Evolutionary conservation across 371 early-diverging fungal genomes (phyloP), one percentile per base, ranked within the genome.

Genomic region (Apophysomyces sp.): DNA sequence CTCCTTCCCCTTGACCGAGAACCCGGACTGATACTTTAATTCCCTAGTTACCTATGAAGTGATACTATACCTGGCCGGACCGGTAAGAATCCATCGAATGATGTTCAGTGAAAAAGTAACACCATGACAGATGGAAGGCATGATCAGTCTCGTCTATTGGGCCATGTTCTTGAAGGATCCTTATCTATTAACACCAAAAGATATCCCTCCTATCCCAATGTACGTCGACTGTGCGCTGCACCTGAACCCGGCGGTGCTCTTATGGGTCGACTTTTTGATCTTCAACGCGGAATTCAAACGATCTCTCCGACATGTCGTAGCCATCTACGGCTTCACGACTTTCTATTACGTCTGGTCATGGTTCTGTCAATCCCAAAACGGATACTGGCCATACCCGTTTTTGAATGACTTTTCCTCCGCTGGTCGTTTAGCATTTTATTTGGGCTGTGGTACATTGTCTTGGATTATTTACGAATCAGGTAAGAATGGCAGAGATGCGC

Each of bases 341-440:
- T 66, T 62, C 27, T 80, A 80, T 52, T 70, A 59, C 34, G 55
- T 60, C 0, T 80, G 81, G 81, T 72, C 76, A 4, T 73, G 67
- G 65, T 65, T 68, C 24, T 80, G 81, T 60, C 62, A 68, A 4
- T 57, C 59, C 7, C 30, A 60, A 21, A 80, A 80, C 37, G 71
- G 78, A 0, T 68, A 64, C 53, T 80, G 73, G 70, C 71, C 73
- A 6, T 80, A 80, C 30, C 78, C 78, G n/a, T 77, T 80, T 65
- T 58, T 80, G 36, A 76, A 58, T 18, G 58, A 68, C 4, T 65
- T 80, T 36, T 32, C 66, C 8, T 18, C 63, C 3, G 15, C 27
- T 4, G 61, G 61, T 55, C 71, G 81, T 27, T 18, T 54, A 13
- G 44, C 34, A 0, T 77, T 80, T 59, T 77, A 73, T 61, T 41